Evolutionary conservation across 2,329 filamentous ascomycete species (phyloP).

Genomic region (Neopestalotiopsis clavispora): DNA sequence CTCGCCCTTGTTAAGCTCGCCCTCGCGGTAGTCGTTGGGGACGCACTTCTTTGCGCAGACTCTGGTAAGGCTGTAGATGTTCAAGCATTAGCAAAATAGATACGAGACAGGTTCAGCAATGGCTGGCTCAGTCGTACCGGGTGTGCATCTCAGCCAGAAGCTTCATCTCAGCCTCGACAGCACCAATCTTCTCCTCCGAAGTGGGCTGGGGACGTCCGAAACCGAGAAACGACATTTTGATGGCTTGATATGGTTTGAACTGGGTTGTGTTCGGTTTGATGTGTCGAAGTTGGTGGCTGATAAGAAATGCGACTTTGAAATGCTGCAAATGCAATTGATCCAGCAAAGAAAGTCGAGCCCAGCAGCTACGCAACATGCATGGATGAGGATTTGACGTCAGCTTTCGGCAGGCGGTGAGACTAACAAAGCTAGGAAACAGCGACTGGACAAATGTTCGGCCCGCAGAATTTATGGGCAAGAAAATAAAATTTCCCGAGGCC

Average conservation of each 20-base stretch:
- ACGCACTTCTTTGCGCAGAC: slow-evolving; percentile 95
- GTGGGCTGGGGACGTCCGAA: slow-evolving; percentile 81
- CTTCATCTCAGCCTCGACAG: slow-evolving; percentile 96
- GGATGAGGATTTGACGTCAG: slow-evolving; percentile 11
- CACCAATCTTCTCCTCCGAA: slow-evolving; percentile 95
- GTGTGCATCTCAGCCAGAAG: slow-evolving; percentile 98
- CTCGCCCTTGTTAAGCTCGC: slow-evolving; percentile 98
- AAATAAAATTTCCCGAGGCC: slow-evolving; percentile 5
- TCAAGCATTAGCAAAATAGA: neutral
- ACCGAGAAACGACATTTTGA: slow-evolving; percentile 74
- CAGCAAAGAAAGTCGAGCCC: neutral
- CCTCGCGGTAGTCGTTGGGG: slow-evolving; percentile 89
- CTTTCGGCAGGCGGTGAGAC: slow-evolving; percentile 30
- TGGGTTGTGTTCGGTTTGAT: neutral
- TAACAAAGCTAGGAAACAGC: neutral
- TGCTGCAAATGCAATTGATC: neutral
- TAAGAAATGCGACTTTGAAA: slow-evolving; percentile 11
- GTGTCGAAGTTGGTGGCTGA: neutral
- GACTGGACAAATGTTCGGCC: slow-evolving; percentile 10
- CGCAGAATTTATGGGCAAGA: neutral
- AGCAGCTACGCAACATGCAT: neutral
- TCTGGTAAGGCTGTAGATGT: slow-evolving; percentile 70
- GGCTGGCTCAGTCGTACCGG: slow-evolving; percentile 62
- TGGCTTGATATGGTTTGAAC: neutral
- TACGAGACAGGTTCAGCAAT: too few species aligned